These are phyloP conservation scores for Yamadazyma sp. DNA, from an alignment of 805 yeast species.

Conservation along the genomic window DNA sequence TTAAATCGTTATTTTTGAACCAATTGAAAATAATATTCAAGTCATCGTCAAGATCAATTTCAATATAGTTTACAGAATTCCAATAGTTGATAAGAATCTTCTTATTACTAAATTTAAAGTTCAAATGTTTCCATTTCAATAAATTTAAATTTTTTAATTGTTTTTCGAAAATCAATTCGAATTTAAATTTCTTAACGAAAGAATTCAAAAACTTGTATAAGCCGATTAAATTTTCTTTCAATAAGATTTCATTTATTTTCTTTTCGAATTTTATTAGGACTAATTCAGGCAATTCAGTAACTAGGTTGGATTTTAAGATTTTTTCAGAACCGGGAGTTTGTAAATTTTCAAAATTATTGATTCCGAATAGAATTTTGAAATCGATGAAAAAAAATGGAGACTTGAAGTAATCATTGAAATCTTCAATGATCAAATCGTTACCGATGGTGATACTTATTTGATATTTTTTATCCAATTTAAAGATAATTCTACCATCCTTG, in stretches of 20 bases:
- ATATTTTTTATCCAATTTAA: constrained; percentile 62
- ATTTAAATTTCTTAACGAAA: constrained; percentile 62
- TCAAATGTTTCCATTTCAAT: constrained; percentile 57
- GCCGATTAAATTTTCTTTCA: constrained; percentile 45
- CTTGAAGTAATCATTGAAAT: constrained; percentile 40
- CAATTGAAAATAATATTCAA: constrained; percentile 55
- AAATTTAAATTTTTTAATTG: constrained; percentile 43
- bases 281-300: constrained; percentile 28
- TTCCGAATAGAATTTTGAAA: constrained; percentile 60
- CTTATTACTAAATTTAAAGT: constrained; percentile 53
- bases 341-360: constrained; percentile 23
- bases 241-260: constrained; percentile 51
- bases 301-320: constrained; percentile 12
- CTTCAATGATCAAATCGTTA: constrained; percentile 47
- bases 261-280: constrained; percentile 48
- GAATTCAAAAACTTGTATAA: constrained; percentile 55
- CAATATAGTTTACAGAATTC: constrained; percentile 53
- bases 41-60: constrained; percentile 53
- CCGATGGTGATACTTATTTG: constrained; percentile 67
- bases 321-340: background rate
- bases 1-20: constrained; percentile 55
- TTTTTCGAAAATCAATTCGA: constrained; percentile 51
- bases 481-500: constrained; percentile 72
- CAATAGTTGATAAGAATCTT: constrained; percentile 62
- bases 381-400: constrained; percentile 79